Percentiles rank a stretch among this genome's conserved stretches.
Evolutionary conservation across 139 green algal species (phyloP).

Genomic region (Coccomyxa sp.): DNA sequence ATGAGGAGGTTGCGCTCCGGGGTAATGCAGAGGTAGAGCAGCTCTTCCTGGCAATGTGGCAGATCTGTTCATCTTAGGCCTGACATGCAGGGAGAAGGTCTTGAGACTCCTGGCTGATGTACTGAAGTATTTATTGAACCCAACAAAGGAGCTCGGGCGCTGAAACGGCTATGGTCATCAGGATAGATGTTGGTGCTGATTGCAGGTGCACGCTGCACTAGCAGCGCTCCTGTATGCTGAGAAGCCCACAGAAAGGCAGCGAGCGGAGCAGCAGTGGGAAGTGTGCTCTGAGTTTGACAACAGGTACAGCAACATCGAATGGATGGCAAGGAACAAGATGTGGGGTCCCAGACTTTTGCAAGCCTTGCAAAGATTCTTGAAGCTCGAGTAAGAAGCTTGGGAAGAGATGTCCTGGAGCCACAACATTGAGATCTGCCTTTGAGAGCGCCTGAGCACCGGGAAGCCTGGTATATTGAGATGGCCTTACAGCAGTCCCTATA

Average conservation of each 20-base stretch:
- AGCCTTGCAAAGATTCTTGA: slow-evolving; percentile 56
- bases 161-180: not conserved
- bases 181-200: not conserved
- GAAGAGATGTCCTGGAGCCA: too few species aligned
- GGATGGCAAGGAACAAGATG: slow-evolving; percentile 51
- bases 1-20: slow-evolving; percentile 37
- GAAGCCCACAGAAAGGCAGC: slow-evolving; percentile 24
- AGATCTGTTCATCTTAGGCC: not conserved
- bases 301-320: slow-evolving; percentile 41
- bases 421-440: too few species aligned
- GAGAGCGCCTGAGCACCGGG: too few species aligned
- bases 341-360: slow-evolving; percentile 52
- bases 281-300: slow-evolving; percentile 57
- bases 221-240: slow-evolving; percentile 56
- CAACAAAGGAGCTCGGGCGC: too few species aligned
- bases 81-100: too few species aligned
- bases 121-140: too few species aligned
- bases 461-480: too few species aligned
- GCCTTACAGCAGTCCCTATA: too few species aligned
- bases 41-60: not conserved
- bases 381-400: slow-evolving; percentile 30
- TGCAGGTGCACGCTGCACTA: slow-evolving; percentile 68
- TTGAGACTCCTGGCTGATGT: too few species aligned
- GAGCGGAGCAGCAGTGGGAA: slow-evolving; percentile 62
- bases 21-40: slow-evolving; percentile 8